A percentile compares a stretch with the other conserved stretches of the same genome.
Conservation (phyloP, 441 rosid genomes). For the Iberis amara region DNA sequence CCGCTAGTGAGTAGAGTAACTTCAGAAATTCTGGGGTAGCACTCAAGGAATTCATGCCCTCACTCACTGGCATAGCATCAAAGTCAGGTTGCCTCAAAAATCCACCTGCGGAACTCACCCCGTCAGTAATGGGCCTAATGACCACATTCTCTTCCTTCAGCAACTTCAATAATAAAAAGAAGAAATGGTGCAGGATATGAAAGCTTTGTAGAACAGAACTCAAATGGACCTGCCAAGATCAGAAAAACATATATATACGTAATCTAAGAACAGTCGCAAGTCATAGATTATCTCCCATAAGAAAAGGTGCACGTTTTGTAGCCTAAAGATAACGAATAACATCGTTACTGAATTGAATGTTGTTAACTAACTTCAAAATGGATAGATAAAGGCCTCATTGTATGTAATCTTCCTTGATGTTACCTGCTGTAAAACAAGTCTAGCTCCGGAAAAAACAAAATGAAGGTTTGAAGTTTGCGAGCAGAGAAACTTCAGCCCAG, state of each 20-base stretch:
- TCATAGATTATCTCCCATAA: conserved; percentile 1
- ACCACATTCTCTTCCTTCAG: conserved; percentile 56
- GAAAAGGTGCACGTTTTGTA: conserved; percentile 20
- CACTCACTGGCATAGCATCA: conserved; percentile 37
- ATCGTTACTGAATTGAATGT: conserved; percentile 19
- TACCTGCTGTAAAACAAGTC: conserved; percentile 80
- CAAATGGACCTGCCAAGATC: conserved; percentile 56
- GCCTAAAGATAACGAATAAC: too few species aligned
- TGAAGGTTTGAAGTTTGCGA: conserved; percentile 51
- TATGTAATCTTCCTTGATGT: conserved; percentile 15
- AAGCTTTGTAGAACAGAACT: conserved; percentile 62
- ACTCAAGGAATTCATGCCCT: conserved; percentile 31
- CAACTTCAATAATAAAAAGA: conserved; percentile 75
- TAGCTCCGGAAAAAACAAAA: conserved; percentile 63
- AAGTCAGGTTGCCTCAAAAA: conserved; percentile 68
- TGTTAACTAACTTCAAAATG: conserved; percentile 5
- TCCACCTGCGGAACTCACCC: conserved; percentile 60
- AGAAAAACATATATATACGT: conserved; percentile 26
- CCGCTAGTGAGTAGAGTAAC: conserved; percentile 51
- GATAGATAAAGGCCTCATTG: conserved; percentile 11
- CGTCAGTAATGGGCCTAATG: conserved; percentile 35
- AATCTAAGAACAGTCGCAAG: conserved; percentile 16
- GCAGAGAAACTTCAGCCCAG: conserved; percentile 87
- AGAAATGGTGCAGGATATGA: conserved; percentile 77
- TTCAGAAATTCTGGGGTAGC: conserved; percentile 39